These are phyloP conservation scores for Fusarium odoratissimum DNA, from an alignment of 2,329 filamentous ascomycete genomes.

Conservation along the genomic window DNA sequence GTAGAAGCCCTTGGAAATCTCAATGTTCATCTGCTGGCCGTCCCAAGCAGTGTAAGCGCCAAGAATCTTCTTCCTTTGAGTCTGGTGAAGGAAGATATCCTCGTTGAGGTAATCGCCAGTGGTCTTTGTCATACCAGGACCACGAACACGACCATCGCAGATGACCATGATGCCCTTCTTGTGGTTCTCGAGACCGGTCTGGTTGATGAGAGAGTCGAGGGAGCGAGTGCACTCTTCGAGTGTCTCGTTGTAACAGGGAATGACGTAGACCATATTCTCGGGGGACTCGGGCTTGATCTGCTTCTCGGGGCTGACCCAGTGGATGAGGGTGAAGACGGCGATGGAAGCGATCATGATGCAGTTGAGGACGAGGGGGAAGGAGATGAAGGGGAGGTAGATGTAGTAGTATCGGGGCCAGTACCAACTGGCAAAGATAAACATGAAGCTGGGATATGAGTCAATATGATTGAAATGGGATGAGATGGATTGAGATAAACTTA, in stretches of 20 bases:
- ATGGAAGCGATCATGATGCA: not conserved
- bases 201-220: not conserved
- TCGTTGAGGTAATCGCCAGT: not conserved
- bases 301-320: not conserved
- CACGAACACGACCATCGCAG: not conserved
- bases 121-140: not conserved
- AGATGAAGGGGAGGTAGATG: not conserved
- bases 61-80: not conserved
- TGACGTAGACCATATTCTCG: not conserved
- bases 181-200: not conserved
- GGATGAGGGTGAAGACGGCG: not conserved
- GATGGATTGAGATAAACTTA: not conserved
- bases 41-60: not conserved
- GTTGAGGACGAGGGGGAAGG: not conserved
- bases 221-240: not conserved
- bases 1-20: not conserved
- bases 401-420: not conserved
- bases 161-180: not conserved
- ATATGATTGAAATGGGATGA: accelerated
- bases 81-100: not conserved
- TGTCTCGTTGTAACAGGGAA: not conserved
- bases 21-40: not conserved
- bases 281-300: not conserved
- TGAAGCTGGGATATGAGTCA: not conserved
- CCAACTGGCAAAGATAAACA: not conserved